phyloP scores from a whole-genome alignment of 805 yeast genomes.

The Barnettozyma siamensis region DNA sequence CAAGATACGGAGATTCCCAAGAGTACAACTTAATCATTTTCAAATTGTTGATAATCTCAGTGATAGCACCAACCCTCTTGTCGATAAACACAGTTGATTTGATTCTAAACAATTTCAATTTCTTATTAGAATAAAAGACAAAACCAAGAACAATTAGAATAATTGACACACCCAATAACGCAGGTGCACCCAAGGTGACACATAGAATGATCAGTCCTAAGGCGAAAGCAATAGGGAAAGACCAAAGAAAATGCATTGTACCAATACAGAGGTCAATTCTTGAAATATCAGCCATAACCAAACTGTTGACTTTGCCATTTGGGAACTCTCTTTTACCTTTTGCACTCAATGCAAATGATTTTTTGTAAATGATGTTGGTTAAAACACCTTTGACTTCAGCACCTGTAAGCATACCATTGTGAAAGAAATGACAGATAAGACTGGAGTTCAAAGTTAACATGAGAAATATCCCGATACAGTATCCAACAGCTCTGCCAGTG shows the following conservation, averaged over 20 bases:
- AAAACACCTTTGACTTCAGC: slow-evolving; percentile 65
- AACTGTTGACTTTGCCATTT: slow-evolving; percentile 64
- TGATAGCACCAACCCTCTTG: slow-evolving; percentile 64
- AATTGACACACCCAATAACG: slow-evolving; percentile 65
- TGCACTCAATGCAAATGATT: slow-evolving; percentile 57
- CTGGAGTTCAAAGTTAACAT: slow-evolving; percentile 47
- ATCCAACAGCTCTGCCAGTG: slow-evolving; percentile 62
- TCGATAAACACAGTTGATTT: slow-evolving; percentile 66
- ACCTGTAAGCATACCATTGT: slow-evolving; percentile 57
- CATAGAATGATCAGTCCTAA: slow-evolving; percentile 61
- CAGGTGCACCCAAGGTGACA: slow-evolving; percentile 64
- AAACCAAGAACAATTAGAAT: slow-evolving; percentile 33
- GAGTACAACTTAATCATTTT: slow-evolving; percentile 84
- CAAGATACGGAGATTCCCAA: slow-evolving; percentile 80
- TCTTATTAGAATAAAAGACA: slow-evolving; percentile 43
- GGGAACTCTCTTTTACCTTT: slow-evolving; percentile 56
- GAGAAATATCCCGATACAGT: slow-evolving; percentile 60
- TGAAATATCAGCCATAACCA: slow-evolving; percentile 77
- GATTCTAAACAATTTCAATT: slow-evolving; percentile 49
- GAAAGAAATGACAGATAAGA: slow-evolving; percentile 57
- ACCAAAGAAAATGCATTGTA: slow-evolving; percentile 57
- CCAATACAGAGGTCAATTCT: slow-evolving; percentile 75
- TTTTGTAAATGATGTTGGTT: slow-evolving; percentile 63
- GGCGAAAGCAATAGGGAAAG: slow-evolving; percentile 58
- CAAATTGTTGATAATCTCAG: slow-evolving; percentile 73